phyloP scores from a whole-genome alignment of 257 asterid genomes.

The Mentha longifolia region DNA sequence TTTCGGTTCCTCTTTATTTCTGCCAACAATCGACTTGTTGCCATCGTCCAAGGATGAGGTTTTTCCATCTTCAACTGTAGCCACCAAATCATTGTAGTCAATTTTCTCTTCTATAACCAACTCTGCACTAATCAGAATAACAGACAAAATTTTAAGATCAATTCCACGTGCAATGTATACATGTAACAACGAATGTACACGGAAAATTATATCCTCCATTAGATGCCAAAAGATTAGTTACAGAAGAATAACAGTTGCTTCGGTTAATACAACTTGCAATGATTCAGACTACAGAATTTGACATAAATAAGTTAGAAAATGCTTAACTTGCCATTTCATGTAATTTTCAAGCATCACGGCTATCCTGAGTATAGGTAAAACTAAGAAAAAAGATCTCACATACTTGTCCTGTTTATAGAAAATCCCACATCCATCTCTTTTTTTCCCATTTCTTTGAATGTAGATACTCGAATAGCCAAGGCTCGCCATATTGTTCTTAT shows the following conservation, averaged over 20 bases:
- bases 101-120: slow-evolving; percentile 74
- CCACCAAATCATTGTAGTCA: slow-evolving; percentile 87
- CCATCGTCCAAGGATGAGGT: slow-evolving; percentile 41
- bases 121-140: slow-evolving; percentile 70
- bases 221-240: not conserved
- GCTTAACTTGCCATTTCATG: not conserved
- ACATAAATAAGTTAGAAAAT: slow-evolving; percentile 20
- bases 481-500: slow-evolving; percentile 71
- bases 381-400: slow-evolving; percentile 28
- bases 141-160: slow-evolving; percentile 30
- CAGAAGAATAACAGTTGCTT: slow-evolving; percentile 5
- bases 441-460: slow-evolving; percentile 79
- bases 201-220: not conserved
- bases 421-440: slow-evolving; percentile 94
- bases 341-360: slow-evolving; percentile 13
- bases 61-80: slow-evolving; percentile 49
- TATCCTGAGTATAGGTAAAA: not conserved
- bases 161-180: slow-evolving; percentile 1
- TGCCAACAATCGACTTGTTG: slow-evolving; percentile 30
- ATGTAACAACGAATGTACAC: slow-evolving; percentile 3
- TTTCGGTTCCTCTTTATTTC: slow-evolving; percentile 43
- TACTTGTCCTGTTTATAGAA: slow-evolving; percentile 73
- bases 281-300: slow-evolving; percentile 12
- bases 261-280: not conserved
- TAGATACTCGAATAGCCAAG: slow-evolving; percentile 87